These are phyloP conservation scores for Kodamaea hsintzibuensis DNA, from an alignment of 805 yeast genomes.

Conservation along the genomic window DNA sequence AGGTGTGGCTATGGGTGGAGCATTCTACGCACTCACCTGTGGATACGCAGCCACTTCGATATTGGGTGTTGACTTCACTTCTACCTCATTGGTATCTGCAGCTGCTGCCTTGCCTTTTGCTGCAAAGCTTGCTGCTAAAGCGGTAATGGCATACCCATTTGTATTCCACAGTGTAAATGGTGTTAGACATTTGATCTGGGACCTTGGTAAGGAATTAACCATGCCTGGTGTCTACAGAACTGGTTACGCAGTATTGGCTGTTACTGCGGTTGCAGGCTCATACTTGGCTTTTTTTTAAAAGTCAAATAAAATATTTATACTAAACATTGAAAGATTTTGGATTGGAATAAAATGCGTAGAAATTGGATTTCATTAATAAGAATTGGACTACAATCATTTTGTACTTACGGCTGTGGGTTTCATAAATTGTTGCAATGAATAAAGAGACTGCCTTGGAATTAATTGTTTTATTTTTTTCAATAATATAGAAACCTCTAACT, in stretches of 20 bases:
- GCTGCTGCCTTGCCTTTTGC: conserved; percentile 65
- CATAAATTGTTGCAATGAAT: too few relatives aligned
- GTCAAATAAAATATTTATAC: neutral
- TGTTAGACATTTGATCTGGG: conserved; percentile 93
- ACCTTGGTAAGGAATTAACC: conserved; percentile 75
- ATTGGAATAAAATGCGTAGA: too few relatives aligned
- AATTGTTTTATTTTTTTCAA: too few relatives aligned
- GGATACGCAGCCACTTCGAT: conserved; percentile 71
- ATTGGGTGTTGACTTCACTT: conserved; percentile 54
- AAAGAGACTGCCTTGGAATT: too few relatives aligned
- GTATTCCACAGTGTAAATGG: conserved; percentile 87
- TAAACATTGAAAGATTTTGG: too few relatives aligned
- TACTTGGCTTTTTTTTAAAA: conserved; percentile 43
- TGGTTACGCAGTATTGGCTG: conserved; percentile 80
- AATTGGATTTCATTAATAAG: too few relatives aligned
- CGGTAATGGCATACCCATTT: conserved; percentile 75
- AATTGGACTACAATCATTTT: too few relatives aligned
- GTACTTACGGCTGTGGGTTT: too few relatives aligned
- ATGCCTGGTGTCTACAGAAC: conserved; percentile 89
- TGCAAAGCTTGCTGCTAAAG: conserved; percentile 65
- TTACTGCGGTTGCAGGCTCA: conserved; percentile 58
- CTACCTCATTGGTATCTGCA: conserved; percentile 51
- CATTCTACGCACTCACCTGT: conserved; percentile 75
- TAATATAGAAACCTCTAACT: too few relatives aligned
- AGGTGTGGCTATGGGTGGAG: conserved; percentile 79